Percentiles rank a stretch among this genome's conserved stretches.
Evolutionary conservation across 306 rosid species (phyloP).

Genomic region (cucumber (Cucumis sativus)): Cucumber_9930_V3 NC_026660.2:25010001-25010500

Average conservation of each 20-base stretch:
- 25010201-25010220: background rate
- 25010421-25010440: background rate
- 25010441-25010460: background rate
- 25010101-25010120: background rate
- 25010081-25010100: background rate
- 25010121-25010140: background rate
- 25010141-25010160: background rate
- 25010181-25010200: no score
- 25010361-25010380: background rate
- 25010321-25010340: background rate
- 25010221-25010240: background rate
- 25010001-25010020: background rate
- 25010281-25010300: background rate
- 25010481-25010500: background rate
- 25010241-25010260: background rate
- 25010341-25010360: background rate
- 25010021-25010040: background rate
- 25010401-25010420: background rate
- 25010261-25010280: background rate
- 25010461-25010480: background rate
- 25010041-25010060: background rate
- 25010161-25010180: background rate
- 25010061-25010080: background rate
- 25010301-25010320: no score
- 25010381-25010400: background rate